These are phyloP conservation scores for Cyberlindnera mississippiensis DNA, from an alignment of 805 yeast genomes.

Conservation along the genomic window DNA sequence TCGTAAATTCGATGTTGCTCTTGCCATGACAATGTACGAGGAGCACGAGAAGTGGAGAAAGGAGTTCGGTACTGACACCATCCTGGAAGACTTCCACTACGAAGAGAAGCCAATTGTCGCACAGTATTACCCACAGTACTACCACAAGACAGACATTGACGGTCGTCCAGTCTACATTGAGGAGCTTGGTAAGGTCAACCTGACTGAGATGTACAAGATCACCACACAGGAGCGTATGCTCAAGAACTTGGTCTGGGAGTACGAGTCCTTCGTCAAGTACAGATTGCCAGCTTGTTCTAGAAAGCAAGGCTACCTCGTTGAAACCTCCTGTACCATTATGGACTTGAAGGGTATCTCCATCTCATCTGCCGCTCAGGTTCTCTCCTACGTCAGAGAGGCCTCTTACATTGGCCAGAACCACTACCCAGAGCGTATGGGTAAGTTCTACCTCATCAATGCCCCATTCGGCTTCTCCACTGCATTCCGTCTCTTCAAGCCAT, in stretches of 20 bases:
- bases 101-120: slow-evolving; percentile 92
- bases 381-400: slow-evolving; percentile 88
- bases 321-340: slow-evolving; percentile 94
- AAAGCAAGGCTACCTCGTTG: slow-evolving; percentile 69
- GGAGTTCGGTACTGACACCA: slow-evolving; percentile 81
- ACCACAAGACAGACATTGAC: slow-evolving; percentile 94
- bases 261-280: slow-evolving; percentile 79
- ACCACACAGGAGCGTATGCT: slow-evolving; percentile 96
- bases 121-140: slow-evolving; percentile 89
- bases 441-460: slow-evolving; percentile 90
- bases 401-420: slow-evolving; percentile 93
- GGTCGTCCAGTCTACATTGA: slow-evolving; percentile 96
- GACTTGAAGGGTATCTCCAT: slow-evolving; percentile 94
- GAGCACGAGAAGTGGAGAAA: slow-evolving; percentile 91
- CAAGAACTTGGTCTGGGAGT: slow-evolving; percentile 95
- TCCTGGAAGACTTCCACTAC: slow-evolving; percentile 83
- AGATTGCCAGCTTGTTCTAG: slow-evolving; percentile 95
- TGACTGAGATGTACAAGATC: slow-evolving; percentile 86
- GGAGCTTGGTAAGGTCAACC: slow-evolving; percentile 87
- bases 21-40: slow-evolving; percentile 77
- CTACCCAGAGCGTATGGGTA: slow-evolving; percentile 99
- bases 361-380: slow-evolving; percentile 77
- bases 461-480: slow-evolving; percentile 97
- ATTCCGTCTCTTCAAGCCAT: slow-evolving; percentile 85
- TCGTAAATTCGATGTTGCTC: slow-evolving; percentile 81